Base-by-base conservation (phyloP, 192 early-diverging fungal genomes). In the Coemansia sp. region DNA sequence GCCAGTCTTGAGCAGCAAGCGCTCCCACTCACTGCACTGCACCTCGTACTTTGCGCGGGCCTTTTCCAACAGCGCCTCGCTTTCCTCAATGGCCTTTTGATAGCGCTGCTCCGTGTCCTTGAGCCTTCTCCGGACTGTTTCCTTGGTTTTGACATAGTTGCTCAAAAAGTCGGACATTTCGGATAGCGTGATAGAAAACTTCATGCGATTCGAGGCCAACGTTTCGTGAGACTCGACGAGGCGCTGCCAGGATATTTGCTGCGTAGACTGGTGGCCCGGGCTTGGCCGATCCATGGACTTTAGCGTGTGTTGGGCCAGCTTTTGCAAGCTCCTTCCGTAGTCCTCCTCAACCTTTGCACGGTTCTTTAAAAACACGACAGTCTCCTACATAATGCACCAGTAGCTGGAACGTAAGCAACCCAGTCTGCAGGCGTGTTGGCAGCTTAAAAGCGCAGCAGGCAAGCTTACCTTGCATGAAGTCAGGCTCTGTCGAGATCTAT, bases 341-440 rank as follows among this genome's bases (percentile, higher is more conserved):
- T 95, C 92, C 52, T 93, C 94, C 65, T 98, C 96, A 34, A 97
- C 89, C 4, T 80, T 65, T 1, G 96, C 91, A n/a, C 96, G 85
- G 58, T 87, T 93, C 60, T 90, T 91, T 15, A 98, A 76, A 60
- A 98, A 97, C 0, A 68, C 50, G 3, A 86, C 80, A 11, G 88
- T 80, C 61, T 98, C 75, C 61, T 67, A 67, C 24, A 58, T 8
- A 3, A 12, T 32, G 90, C 84, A 88, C 59, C 52, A 24, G 9
- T 26, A 11, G 43, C 11, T 38, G 8, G 8, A 38, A n/a, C 37
- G 10, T 46, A 26, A 24, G 43, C 43, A 26, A 24, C 8, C 18
- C 19, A 9, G 41, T 8, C 41, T n/a, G n/a, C n/a, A n/a, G n/a
- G n/a, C n/a, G n/a, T n/a, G n/a, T n/a, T n/a, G n/a, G n/a, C n/a